phyloP scores from a whole-genome alignment of 495 filamentous ascomycete genomes.

The Penicillium parvum region DNA sequence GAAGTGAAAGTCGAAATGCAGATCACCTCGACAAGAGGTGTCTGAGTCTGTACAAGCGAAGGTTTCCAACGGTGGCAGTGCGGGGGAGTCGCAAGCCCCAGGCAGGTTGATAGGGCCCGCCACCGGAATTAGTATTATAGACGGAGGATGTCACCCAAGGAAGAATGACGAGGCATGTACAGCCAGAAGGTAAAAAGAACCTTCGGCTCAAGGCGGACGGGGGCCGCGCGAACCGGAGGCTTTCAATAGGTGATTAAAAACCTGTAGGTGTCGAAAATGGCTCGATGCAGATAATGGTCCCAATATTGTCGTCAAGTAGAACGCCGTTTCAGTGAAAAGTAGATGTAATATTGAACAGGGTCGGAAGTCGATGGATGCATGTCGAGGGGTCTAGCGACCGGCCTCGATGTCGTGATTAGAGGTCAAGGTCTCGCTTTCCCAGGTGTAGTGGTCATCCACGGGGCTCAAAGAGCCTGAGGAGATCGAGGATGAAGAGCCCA shows the following conservation, averaged over 20 bases:
- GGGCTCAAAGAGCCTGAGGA: conserved; percentile 60
- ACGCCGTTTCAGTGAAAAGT: conserved; percentile 34
- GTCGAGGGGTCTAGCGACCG: conserved; percentile 31
- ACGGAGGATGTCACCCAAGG: conserved; percentile 26
- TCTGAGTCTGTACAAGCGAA: conserved; percentile 41
- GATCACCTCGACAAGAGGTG: conserved; percentile 9
- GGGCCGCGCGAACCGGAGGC: conserved; percentile 18
- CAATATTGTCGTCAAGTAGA: conserved; percentile 38
- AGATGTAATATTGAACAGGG: conserved; percentile 23
- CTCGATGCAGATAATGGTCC: conserved; percentile 42
- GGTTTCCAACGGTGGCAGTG: conserved; percentile 31
- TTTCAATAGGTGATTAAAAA: conserved; percentile 31
- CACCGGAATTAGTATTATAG: conserved; percentile 46
- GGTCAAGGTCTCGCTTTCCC: conserved; percentile 59
- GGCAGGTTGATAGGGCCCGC: conserved; percentile 16
- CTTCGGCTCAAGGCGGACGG: conserved; percentile 19
- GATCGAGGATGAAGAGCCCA: conserved; percentile 66
- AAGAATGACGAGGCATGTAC: conserved; percentile 30
- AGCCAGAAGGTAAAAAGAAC: conserved; percentile 29
- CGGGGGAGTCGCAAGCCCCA: conserved; percentile 18
- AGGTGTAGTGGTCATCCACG: conserved; percentile 56
- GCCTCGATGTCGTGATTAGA: conserved; percentile 50
- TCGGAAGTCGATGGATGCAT: conserved; percentile 27
- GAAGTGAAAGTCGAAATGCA: conserved; percentile 23
- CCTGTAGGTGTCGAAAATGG: conserved; percentile 41